Conservation (phyloP, 441 rosid genomes). For the Metrosideros polymorpha region DNA sequence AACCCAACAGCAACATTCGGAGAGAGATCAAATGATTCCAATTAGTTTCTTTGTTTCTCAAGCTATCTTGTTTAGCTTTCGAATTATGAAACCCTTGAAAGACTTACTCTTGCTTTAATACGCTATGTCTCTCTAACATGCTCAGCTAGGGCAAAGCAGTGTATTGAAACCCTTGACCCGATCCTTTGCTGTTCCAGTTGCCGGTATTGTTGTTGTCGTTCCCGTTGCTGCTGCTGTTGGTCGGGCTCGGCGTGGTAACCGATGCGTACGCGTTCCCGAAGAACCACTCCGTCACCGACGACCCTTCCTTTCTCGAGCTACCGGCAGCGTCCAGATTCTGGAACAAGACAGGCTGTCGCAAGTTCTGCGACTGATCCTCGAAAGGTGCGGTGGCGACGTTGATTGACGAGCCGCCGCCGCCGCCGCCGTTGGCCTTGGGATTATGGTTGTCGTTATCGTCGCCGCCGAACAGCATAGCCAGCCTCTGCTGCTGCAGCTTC, state of each 20-base stretch:
- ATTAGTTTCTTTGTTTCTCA: background rate
- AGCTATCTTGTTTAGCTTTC: background rate
- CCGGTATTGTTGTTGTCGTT: slow-evolving; percentile 15
- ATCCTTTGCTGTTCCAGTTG: slow-evolving; percentile 55
- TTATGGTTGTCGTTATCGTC: slow-evolving; percentile 6
- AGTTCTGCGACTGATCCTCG: slow-evolving; percentile 36
- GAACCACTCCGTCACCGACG: slow-evolving; percentile 71
- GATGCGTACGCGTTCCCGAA: slow-evolving; percentile 62
- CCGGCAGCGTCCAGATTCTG: slow-evolving; percentile 45
- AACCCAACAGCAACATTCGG: background rate
- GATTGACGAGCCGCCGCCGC: slow-evolving; percentile 16
- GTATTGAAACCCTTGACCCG: slow-evolving; percentile 43
- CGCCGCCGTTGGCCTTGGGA: slow-evolving; percentile 23
- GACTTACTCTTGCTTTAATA: background rate
- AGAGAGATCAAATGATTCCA: background rate
- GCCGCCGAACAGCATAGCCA: slow-evolving; percentile 58
- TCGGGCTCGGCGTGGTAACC: slow-evolving; percentile 25
- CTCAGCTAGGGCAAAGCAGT: slow-evolving; percentile 52
- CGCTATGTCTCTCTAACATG: background rate
- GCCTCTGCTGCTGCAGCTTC: slow-evolving; percentile 92
- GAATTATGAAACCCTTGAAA: background rate
- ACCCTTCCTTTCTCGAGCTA: slow-evolving; percentile 30
- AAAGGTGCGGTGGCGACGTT: background rate
- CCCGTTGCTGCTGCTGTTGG: slow-evolving; percentile 21
- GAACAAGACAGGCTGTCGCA: slow-evolving; percentile 54